Conservation (phyloP, 345 rosid genomes). For the Boechera divaricarpa region DNA sequence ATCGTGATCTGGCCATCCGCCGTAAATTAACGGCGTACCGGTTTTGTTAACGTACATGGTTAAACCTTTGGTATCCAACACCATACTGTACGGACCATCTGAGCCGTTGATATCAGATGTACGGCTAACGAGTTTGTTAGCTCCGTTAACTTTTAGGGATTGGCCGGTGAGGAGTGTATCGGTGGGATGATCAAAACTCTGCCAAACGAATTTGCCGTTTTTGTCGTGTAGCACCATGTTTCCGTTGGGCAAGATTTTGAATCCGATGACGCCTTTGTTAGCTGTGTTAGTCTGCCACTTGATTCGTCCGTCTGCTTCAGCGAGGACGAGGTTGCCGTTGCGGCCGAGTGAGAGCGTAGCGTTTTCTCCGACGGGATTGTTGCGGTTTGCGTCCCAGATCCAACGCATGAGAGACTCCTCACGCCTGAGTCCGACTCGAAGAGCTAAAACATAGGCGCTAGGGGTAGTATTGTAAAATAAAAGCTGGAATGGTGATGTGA, state of each 20-base stretch:
- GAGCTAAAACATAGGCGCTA: constrained; percentile 56
- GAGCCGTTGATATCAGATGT: constrained; percentile 47
- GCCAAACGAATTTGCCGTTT: constrained; percentile 58
- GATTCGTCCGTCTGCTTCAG: constrained; percentile 59
- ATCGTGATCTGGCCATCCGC: constrained; percentile 29
- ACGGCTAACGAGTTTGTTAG: constrained; percentile 63
- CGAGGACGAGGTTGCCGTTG: constrained; percentile 63
- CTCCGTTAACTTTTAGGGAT: constrained; percentile 45
- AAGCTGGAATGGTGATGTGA: constrained; percentile 48
- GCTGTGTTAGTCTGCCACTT: constrained; percentile 75
- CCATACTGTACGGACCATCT: constrained; percentile 61
- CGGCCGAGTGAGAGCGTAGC: constrained; percentile 54
- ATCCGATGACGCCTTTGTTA: constrained; percentile 67
- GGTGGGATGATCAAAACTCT: constrained; percentile 65
- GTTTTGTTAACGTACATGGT: constrained; percentile 52
- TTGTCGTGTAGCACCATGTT: constrained; percentile 65
- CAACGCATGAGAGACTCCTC: constrained; percentile 52
- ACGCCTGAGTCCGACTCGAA: constrained; percentile 51
- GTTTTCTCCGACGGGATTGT: constrained; percentile 65
- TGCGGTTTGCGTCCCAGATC: constrained; percentile 78
- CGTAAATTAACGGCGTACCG: constrained; percentile 47
- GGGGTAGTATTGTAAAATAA: constrained; percentile 67
- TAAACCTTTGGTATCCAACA: constrained; percentile 50
- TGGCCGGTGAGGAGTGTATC: constrained; percentile 68
- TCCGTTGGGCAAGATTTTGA: constrained; percentile 55